Evolutionary conservation across 2,329 filamentous ascomycete genomes (phyloP).

Genomic region (Apiospora phragmitis): DNA sequence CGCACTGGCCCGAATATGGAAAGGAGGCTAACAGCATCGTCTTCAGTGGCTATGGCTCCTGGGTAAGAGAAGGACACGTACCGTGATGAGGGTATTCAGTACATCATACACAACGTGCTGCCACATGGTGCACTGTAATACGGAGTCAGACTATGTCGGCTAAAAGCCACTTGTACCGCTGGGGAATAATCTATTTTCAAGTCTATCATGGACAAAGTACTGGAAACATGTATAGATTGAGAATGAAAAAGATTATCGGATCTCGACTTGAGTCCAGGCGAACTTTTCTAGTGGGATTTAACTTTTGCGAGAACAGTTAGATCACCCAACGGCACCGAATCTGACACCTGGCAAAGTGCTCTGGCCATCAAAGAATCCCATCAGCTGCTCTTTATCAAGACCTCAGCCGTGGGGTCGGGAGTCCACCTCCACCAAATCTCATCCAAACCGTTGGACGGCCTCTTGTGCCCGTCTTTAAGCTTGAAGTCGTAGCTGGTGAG

Average conservation of each 20-base stretch:
- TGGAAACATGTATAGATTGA: no score
- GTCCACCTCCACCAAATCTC: not conserved
- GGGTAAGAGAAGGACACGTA: constrained; percentile 47
- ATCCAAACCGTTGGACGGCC: not conserved
- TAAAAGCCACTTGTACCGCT: no score
- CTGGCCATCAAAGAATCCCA: no score
- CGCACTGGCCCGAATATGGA: constrained; percentile 26
- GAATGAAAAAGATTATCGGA: no score
- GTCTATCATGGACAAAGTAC: no score
- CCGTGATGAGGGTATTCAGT: constrained; percentile 46
- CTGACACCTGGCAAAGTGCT: no score
- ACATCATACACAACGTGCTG: constrained; percentile 29
- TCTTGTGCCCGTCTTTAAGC: not conserved
- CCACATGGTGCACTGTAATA: not conserved
- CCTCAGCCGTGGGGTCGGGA: not conserved
- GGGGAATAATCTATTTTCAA: no score
- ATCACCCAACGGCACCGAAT: no score
- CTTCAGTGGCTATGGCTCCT: constrained; percentile 43
- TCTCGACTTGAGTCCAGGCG: no score
- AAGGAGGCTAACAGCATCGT: constrained; percentile 45
- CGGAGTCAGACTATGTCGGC: not conserved
- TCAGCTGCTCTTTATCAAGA: not conserved
- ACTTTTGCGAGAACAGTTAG: no score
- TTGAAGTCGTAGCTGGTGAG: not conserved
- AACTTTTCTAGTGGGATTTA: no score